Evolutionary conservation across 345 rosid genomes (phyloP), one percentile per base, ranked within the genome.

Genomic region (Raphanus raphanistrum): DNA sequence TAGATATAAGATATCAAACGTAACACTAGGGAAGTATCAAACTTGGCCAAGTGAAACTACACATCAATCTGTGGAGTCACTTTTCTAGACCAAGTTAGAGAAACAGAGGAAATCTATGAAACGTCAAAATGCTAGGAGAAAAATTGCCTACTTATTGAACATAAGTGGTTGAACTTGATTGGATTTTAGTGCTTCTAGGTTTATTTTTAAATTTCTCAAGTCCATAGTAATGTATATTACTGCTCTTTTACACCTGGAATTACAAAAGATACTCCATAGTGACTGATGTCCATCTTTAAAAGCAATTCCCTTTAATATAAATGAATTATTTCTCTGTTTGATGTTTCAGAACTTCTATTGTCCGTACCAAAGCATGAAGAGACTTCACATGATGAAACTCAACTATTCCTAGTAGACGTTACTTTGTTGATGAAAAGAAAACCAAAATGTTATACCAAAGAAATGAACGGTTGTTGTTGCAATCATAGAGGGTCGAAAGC

Each of bases 321-420:
- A 48, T 58, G 31, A 58, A 9, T 57, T 57, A 57, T 57, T 26
- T 25, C 29, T 25, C 31, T 57, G 62, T 21, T 25, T 57, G 4
- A 3, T 9, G 62, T 25, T 3, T 57, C 61, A 48, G 55, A 17
- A 35, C 29, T 17, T 64, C 8, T 50, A 64, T 17, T 64, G 29
- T 64, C 68, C 2, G 29, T 65, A 17, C 13, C 48, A 35, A 35
- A 65, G 31, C 52, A 36, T 36, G 68, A 65, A 36, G 68, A 48
- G 68, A 63, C 70, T 63, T 52, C 35, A 52, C 71, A 54, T 65
- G 76, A 74, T 65, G 76, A 74, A 64, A 59, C 15, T 58, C 52
- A 58, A 25, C 41, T 54, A 65, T 2, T 74, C 65, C 43, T 55
- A 55, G 31, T 36, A 74, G 3, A 74, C 66, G 29, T 38, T 38